A percentile compares a stretch with the other conserved stretches of the same genome.
Conservation (phyloP, 2,329 filamentous ascomycete genomes). For the Penicillium sp. region DNA sequence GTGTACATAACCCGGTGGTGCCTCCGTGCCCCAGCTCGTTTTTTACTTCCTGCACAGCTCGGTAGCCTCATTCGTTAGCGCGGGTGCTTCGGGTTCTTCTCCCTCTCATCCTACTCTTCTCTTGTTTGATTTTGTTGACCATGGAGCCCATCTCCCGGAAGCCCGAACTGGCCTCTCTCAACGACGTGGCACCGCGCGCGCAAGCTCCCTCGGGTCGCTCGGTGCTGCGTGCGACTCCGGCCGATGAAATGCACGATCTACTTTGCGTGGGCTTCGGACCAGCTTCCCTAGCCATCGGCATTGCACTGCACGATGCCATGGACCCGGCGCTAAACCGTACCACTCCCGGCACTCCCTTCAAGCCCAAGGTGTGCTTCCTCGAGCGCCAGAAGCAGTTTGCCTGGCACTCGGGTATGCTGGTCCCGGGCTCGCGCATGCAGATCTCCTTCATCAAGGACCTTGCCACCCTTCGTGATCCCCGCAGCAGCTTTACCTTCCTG, state of each 20-base stretch:
- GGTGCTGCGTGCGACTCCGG: slow-evolving; percentile 52
- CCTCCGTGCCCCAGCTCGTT: slow-evolving; percentile 2
- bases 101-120: not conserved
- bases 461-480: slow-evolving; percentile 81
- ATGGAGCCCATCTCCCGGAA: slow-evolving; percentile 24
- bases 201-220: slow-evolving; percentile 33
- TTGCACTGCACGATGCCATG: slow-evolving; percentile 80
- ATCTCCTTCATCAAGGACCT: slow-evolving; percentile 97
- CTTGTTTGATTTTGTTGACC: not conserved
- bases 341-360: slow-evolving; percentile 36
- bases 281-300: slow-evolving; percentile 81
- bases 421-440: slow-evolving; percentile 93
- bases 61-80: slow-evolving; percentile 10
- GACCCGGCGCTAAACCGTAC: slow-evolving; percentile 47
- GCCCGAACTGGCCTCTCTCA: slow-evolving; percentile 28
- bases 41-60: slow-evolving; percentile 10
- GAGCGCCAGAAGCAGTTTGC: slow-evolving; percentile 80
- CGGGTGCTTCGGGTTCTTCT: slow-evolving; percentile 1
- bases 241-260: slow-evolving; percentile 72
- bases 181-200: slow-evolving; percentile 22
- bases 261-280: slow-evolving; percentile 92
- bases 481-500: slow-evolving; percentile 89
- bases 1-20: slow-evolving; percentile 14
- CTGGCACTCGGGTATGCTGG: slow-evolving; percentile 94
- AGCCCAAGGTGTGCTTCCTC: slow-evolving; percentile 77